These are phyloP conservation scores for Ceratobasidium sp. DNA, from an alignment of 1,284 basidiomycete genomes.

Conservation along the genomic window DNA sequence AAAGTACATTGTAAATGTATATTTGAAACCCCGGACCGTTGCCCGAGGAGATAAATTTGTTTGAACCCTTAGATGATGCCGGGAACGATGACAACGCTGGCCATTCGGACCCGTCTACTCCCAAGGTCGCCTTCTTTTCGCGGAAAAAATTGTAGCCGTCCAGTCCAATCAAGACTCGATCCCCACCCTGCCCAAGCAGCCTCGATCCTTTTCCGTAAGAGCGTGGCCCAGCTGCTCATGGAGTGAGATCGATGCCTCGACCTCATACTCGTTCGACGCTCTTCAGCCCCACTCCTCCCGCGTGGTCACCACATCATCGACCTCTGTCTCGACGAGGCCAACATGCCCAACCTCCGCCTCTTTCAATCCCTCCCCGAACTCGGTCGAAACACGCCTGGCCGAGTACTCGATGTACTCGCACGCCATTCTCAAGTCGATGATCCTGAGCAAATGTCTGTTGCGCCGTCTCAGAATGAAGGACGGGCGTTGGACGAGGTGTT, in stretches of 20 bases:
- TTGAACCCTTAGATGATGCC: no score
- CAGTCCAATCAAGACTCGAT: no score
- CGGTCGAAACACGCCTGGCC: conserved; percentile 26
- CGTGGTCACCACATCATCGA: conserved; percentile 33
- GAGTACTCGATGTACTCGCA: conserved; percentile 20
- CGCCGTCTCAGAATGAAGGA: background rate
- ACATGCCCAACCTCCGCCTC: conserved; percentile 25
- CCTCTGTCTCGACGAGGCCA: conserved; percentile 15
- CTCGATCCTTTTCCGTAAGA: no score
- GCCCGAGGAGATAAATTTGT: no score
- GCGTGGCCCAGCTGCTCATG: no score
- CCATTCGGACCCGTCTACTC: no score
- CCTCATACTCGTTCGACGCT: conserved; percentile 16
- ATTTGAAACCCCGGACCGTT: no score
- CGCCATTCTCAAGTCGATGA: background rate
- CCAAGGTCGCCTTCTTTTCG: no score
- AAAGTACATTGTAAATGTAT: no score
- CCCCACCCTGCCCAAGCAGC: no score
- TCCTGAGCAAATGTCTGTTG: conserved; percentile 22
- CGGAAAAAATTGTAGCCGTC: no score
- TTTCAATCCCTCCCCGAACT: conserved; percentile 33
- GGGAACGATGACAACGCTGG: no score
- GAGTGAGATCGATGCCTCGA: background rate
- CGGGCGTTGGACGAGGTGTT: conserved; percentile 12
- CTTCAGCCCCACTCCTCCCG: conserved; percentile 13